Conservation (phyloP, 2,329 filamentous ascomycete genomes). For the Cytospora schulzeri region DNA sequence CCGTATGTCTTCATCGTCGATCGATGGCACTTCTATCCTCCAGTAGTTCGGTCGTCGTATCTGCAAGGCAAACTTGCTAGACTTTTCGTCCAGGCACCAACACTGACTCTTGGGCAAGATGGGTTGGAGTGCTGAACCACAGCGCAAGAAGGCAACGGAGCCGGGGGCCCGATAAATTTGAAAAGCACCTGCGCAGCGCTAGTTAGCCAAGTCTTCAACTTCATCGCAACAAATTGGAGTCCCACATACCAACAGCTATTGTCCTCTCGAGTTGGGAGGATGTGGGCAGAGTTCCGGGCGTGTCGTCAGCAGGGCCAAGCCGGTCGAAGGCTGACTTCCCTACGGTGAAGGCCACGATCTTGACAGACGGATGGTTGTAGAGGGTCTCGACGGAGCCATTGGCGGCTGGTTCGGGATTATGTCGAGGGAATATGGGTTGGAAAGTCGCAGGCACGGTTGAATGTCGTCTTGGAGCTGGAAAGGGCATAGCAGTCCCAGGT, state of each 20-base stretch:
- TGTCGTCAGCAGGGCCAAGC: constrained; percentile 42
- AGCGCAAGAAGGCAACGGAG: constrained; percentile 85
- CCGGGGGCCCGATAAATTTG: constrained; percentile 85
- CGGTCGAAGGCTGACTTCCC: constrained; percentile 34
- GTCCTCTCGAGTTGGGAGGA: constrained; percentile 76
- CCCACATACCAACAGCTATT: constrained; percentile 70
- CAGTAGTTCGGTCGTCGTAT: constrained; percentile 84
- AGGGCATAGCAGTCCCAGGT: constrained; percentile 16
- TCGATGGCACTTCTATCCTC: constrained; percentile 80
- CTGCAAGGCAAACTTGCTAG: constrained; percentile 81
- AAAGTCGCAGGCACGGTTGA: constrained; percentile 34
- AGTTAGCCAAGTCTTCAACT: not conserved
- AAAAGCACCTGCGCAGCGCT: constrained; percentile 48
- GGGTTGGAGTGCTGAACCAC: constrained; percentile 78
- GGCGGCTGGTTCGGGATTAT: constrained; percentile 31
- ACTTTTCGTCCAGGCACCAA: constrained; percentile 86
- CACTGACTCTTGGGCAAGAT: constrained; percentile 89
- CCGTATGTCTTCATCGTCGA: constrained; percentile 62
- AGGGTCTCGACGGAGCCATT: constrained; percentile 64
- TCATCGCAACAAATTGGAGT: not conserved
- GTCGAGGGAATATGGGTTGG: constrained; percentile 42
- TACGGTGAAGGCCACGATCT: constrained; percentile 61
- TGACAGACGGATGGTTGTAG: constrained; percentile 72
- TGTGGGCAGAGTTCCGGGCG: constrained; percentile 70
- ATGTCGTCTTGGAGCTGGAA: constrained; percentile 33